Conservation (phyloP, 106 monocot species). For the Dendrobium nobile region DNA sequence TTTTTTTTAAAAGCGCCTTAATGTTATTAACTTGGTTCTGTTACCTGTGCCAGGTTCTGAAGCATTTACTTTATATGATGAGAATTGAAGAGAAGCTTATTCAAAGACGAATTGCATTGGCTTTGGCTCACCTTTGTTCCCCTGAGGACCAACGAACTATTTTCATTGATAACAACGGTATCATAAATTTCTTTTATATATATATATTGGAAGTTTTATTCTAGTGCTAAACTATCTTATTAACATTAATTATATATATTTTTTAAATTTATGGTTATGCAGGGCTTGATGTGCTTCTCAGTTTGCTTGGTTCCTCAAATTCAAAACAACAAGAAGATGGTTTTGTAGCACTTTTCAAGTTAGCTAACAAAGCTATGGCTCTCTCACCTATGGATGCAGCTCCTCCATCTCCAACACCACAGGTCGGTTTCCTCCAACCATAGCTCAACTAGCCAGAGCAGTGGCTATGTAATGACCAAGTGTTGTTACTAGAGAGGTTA, state of each 20-base stretch:
- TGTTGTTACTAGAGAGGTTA: not conserved
- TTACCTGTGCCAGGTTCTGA: constrained; percentile 54
- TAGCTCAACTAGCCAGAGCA: not conserved
- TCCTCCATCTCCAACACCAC: constrained; percentile 93
- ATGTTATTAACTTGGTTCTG: not conserved
- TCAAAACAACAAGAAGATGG: constrained; percentile 88
- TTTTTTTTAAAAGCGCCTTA: not conserved
- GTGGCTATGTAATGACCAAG: not conserved
- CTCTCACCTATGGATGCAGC: constrained; percentile 88
- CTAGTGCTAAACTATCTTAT: not conserved
- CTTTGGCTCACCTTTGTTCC: constrained; percentile 90
- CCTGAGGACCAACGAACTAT: constrained; percentile 82
- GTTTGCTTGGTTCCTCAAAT: constrained; percentile 63
- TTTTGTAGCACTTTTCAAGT: constrained; percentile 65
- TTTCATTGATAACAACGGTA: constrained; percentile 94
- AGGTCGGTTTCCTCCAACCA: constrained; percentile 33
- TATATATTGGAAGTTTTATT: not conserved
- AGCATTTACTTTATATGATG: constrained; percentile 91
- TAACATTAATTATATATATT: not conserved
- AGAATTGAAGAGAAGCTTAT: constrained; percentile 68
- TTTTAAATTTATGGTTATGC: constrained; percentile 14
- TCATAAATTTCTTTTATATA: not conserved
- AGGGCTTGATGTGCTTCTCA: constrained; percentile 93
- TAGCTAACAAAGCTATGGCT: constrained; percentile 81
- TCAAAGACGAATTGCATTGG: constrained; percentile 75